These are phyloP conservation scores for Ustilago bromivora DNA, from an alignment of 1,284 basidiomycete species.

Conservation along the genomic window DNA sequence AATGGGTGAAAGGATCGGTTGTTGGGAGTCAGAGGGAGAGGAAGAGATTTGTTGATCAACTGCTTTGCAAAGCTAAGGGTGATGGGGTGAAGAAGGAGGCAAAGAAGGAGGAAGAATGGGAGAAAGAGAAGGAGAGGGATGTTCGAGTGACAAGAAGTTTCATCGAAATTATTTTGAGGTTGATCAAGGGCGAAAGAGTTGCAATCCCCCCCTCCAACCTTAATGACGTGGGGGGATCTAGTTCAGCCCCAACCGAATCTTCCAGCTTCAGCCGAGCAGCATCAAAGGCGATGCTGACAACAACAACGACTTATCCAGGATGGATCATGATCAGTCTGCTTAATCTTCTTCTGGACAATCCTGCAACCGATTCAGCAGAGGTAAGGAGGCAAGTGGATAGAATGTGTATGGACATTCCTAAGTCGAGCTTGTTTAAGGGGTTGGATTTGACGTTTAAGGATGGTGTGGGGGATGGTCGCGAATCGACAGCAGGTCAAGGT, in stretches of 20 bases:
- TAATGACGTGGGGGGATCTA: background rate
- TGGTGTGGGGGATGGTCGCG: slow-evolving; percentile 15
- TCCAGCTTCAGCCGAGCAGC: too few relatives aligned
- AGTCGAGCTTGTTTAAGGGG: slow-evolving; percentile 12
- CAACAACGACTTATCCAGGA: slow-evolving; percentile 15
- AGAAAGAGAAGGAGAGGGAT: slow-evolving; percentile 61
- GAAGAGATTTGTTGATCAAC: slow-evolving; percentile 87
- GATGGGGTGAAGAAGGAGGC: background rate
- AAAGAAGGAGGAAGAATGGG: slow-evolving; percentile 79
- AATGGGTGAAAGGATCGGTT: slow-evolving; percentile 84
- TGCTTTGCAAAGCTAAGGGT: slow-evolving; percentile 76
- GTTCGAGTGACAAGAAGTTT: slow-evolving; percentile 10
- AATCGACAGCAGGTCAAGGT: background rate
- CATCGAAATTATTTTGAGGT: slow-evolving; percentile 24
- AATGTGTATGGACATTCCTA: slow-evolving; percentile 31
- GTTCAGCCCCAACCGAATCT: too few relatives aligned
- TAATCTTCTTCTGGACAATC: slow-evolving; percentile 7
- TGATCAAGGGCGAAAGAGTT: slow-evolving; percentile 35
- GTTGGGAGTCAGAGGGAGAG: slow-evolving; percentile 81
- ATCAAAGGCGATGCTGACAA: background rate
- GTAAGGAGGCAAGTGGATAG: slow-evolving; percentile 14
- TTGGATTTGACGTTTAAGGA: slow-evolving; percentile 37
- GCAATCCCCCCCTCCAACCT: background rate
- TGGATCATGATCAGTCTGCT: slow-evolving; percentile 29
- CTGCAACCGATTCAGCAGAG: background rate